Evolutionary conservation across 2,329 filamentous ascomycete species (phyloP).

Genomic region (Neurospora sp.): DNA sequence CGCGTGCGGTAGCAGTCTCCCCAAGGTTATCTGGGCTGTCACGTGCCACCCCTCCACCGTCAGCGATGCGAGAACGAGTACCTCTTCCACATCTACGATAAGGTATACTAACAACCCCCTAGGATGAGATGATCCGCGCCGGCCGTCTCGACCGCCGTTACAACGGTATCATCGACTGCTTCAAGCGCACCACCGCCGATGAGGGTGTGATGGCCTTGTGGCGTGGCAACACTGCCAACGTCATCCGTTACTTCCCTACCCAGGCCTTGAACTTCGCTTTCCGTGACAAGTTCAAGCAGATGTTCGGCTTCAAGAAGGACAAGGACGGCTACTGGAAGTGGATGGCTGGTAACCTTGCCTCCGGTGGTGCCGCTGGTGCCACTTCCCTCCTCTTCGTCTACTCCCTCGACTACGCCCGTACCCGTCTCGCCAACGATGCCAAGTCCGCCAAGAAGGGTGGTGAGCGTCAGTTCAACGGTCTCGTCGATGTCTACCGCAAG

Average conservation of each 20-base stretch:
- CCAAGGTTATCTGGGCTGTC: conserved; percentile 6
- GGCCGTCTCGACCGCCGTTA: conserved; percentile 98
- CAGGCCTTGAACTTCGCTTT: conserved; percentile 99
- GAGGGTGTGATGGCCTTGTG: conserved; percentile 95
- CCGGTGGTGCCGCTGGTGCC: conserved; percentile 99
- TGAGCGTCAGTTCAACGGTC: conserved; percentile 99
- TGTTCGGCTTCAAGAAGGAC: conserved; percentile 99
- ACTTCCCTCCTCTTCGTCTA: conserved; percentile 99
- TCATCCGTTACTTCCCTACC: conserved; percentile 99
- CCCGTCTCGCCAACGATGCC: conserved; percentile 99
- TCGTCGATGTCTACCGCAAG: conserved; percentile 99
- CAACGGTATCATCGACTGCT: conserved; percentile 89
- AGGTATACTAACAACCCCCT: conserved; percentile 24
- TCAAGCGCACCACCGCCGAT: conserved; percentile 77
- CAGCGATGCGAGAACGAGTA: background rate
- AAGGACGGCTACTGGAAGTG: conserved; percentile 96
- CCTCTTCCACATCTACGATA: background rate
- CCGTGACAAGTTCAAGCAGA: conserved; percentile 99
- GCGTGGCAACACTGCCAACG: conserved; percentile 99
- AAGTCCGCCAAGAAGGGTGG: conserved; percentile 96
- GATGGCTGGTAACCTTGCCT: conserved; percentile 99
- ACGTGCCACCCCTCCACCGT: conserved; percentile 10
- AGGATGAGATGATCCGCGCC: conserved; percentile 99
- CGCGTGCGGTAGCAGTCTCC: conserved; percentile 1
- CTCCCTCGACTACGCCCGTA: conserved; percentile 99